Evolutionary conservation across 2,329 filamentous ascomycete genomes (phyloP).

Genomic region (Venturia carpophila): DNA sequence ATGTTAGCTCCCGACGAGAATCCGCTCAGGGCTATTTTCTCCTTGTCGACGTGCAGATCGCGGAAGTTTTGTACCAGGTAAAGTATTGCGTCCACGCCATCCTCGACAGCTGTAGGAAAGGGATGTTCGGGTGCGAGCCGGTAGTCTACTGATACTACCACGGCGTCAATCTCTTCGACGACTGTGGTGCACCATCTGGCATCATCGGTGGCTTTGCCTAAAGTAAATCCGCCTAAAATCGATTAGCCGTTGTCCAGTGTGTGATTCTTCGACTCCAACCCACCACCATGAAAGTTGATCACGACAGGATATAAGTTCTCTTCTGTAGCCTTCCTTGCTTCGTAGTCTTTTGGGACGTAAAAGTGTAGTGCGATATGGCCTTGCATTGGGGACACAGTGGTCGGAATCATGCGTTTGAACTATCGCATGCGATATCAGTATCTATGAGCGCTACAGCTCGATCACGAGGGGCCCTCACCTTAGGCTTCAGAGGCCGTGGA

Average conservation of each 20-base stretch:
- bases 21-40: constrained; percentile 51
- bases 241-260: constrained; percentile 18
- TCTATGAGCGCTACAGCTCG: not conserved
- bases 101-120: constrained; percentile 56
- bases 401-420: constrained; percentile 51
- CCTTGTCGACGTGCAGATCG: constrained; percentile 49
- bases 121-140: constrained; percentile 53
- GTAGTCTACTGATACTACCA: constrained; percentile 55
- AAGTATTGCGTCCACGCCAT: constrained; percentile 53
- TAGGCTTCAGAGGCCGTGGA: constrained; percentile 52
- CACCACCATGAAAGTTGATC: constrained; percentile 20
- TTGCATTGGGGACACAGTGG: constrained; percentile 39
- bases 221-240: constrained; percentile 48
- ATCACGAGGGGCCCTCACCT: not conserved
- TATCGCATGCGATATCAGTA: constrained; percentile 22
- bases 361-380: constrained; percentile 50
- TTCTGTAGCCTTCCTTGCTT: constrained; percentile 21
- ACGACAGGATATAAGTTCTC: constrained; percentile 17
- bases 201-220: constrained; percentile 54
- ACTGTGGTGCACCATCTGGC: constrained; percentile 51
- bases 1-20: constrained; percentile 59
- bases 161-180: constrained; percentile 47
- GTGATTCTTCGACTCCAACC: not conserved
- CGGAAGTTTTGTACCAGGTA: constrained; percentile 50
- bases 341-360: constrained; percentile 49